Evolutionary conservation across 768 basidiomycete genomes (phyloP).

Genomic region (Termitomyces sp.): DNA sequence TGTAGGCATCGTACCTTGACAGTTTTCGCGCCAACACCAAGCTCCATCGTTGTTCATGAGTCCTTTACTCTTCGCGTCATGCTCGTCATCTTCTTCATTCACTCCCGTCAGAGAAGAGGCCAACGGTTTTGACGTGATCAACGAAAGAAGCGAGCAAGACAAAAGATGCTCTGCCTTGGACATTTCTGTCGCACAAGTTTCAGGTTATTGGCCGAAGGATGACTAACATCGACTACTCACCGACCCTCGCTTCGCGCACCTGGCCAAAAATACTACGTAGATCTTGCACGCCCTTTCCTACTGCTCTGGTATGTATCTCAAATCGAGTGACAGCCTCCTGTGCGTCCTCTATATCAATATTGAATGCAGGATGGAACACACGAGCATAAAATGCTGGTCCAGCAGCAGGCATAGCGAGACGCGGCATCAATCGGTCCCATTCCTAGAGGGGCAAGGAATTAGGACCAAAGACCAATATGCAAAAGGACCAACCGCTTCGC

Average conservation of each 20-base stretch:
- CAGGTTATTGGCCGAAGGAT: neutral
- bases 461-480: conserved; percentile 1
- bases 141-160: conserved; percentile 68
- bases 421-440: conserved; percentile 63
- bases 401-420: conserved; percentile 59
- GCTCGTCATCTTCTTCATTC: conserved; percentile 43
- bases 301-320: conserved; percentile 58
- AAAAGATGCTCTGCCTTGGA: conserved; percentile 71
- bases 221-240: conserved; percentile 29
- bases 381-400: conserved; percentile 75
- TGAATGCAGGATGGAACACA: conserved; percentile 84
- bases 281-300: conserved; percentile 66
- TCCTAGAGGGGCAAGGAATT: conserved; percentile 42
- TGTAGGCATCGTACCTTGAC: conserved; percentile 44
- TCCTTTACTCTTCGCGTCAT: conserved; percentile 42
- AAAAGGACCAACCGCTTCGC: conserved; percentile 54
- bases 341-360: conserved; percentile 74
- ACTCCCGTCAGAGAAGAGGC: conserved; percentile 45
- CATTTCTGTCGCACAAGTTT: conserved; percentile 50
- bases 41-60: conserved; percentile 69
- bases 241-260: conserved; percentile 63
- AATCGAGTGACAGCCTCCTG: conserved; percentile 56
- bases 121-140: conserved; percentile 68
- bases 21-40: conserved; percentile 85
- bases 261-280: conserved; percentile 59